Evolutionary conservation across 345 rosid species (phyloP), one percentile per base, ranked within the genome.

Genomic region (Arabidopsis suecica): DNA sequence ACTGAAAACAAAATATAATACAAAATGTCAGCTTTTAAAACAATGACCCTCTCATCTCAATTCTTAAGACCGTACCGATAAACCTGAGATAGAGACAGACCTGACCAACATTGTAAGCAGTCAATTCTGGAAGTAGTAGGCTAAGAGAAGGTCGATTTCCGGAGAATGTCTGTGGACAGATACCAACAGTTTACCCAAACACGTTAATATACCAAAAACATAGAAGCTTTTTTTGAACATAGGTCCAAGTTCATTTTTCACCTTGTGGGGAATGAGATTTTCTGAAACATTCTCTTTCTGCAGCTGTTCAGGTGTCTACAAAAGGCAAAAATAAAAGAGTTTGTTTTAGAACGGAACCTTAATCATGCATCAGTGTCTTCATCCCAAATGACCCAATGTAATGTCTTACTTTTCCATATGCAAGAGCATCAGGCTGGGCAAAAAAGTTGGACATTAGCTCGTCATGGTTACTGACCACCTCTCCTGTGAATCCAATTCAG

Each of bases 381-480:
- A 47, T 71, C 13, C 28, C 33, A 3, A 49, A 56, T 33, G 36
- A 55, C 23, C 50, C 62, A 57, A 65, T 64, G 65, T 56, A 36
- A 75, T 48, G 16, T 45, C 74, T 71, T 85, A 92, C 99, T 96
- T 90, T 95, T 73, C 98, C 99, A 73, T 85, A 90, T n/a, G 99
- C 99, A 41, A 95, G 91, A 51, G 98, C 99, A 88, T 95, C 98
- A 22, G 98, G 96, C 81, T 95, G 96, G 42, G 99, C 99, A 55
- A 92, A 95, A 78, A 95, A 95, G 93, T 95, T 95, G 49, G 98
- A 92, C 99, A 92, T 90, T 72, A 95, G 97, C 81, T 95, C 99
- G 61, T 95, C 99, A 69, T 95, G 99, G 86, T 95, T 95, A 65
- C 83, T 92, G 41, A 90, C 99, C 41, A 89, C 80, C 85, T 95